Conservation (phyloP, 345 rosid genomes). For the Eutrema yunnanense region DNA sequence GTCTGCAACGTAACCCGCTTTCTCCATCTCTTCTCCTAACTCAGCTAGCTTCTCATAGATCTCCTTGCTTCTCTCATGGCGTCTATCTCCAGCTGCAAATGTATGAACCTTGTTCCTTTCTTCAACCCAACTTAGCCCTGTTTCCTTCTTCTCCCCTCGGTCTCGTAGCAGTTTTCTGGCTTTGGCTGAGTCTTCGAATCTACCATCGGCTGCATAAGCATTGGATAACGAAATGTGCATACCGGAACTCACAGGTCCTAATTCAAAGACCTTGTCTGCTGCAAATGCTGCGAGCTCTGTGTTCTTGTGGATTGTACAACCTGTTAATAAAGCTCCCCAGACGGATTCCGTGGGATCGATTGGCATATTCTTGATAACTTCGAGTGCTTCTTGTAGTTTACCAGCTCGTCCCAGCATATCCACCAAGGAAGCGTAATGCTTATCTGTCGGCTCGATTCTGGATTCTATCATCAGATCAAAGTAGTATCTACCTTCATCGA, state of each 20-base stretch:
- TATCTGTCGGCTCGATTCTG: slow-evolving; percentile 61
- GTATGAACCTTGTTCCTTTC: slow-evolving; percentile 79
- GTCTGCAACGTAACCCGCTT: slow-evolving; percentile 78
- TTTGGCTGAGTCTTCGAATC: slow-evolving; percentile 79
- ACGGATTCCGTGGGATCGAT: slow-evolving; percentile 67
- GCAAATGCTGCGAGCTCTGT: slow-evolving; percentile 76
- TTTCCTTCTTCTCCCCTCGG: slow-evolving; percentile 77
- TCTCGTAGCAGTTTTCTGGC: slow-evolving; percentile 78
- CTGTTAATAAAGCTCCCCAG: slow-evolving; percentile 86
- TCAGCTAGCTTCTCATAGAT: slow-evolving; percentile 75
- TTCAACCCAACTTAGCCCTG: slow-evolving; percentile 93
- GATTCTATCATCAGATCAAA: slow-evolving; percentile 66
- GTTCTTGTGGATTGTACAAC: slow-evolving; percentile 65
- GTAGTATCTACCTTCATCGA: slow-evolving; percentile 52
- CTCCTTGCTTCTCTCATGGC: slow-evolving; percentile 45
- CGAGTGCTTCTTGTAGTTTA: slow-evolving; percentile 63
- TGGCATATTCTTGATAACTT: slow-evolving; percentile 53
- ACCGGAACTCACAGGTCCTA: slow-evolving; percentile 67
- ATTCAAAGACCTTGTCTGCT: slow-evolving; percentile 64
- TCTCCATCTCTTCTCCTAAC: slow-evolving; percentile 70
- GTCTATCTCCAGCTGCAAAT: slow-evolving; percentile 75
- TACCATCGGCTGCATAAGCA: slow-evolving; percentile 86
- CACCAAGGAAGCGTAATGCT: slow-evolving; percentile 83
- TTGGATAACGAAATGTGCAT: slow-evolving; percentile 64
- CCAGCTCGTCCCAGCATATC: slow-evolving; percentile 84